phyloP scores from a whole-genome alignment of 768 basidiomycete species.

The Nidularia pulvinata region DNA sequence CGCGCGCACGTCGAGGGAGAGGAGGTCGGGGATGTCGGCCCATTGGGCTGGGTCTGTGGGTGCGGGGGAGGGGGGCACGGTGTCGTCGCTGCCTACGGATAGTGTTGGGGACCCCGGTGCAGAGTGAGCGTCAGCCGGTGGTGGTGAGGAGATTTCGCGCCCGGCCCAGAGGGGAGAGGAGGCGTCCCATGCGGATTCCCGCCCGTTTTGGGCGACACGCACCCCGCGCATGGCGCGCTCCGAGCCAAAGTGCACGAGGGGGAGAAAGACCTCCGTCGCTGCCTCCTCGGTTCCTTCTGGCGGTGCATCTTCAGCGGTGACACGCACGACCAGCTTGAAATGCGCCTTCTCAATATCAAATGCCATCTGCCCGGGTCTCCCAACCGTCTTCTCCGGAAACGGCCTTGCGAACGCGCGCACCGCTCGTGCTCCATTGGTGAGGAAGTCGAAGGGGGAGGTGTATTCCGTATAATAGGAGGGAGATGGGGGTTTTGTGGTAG shows the following conservation, averaged over 20 bases:
- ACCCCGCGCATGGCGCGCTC: no score
- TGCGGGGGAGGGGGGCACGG: no score
- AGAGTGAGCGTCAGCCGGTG: no score
- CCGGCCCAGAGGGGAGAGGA: no score
- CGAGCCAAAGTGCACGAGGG: slow-evolving; percentile 92
- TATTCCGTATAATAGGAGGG: slow-evolving; percentile 29
- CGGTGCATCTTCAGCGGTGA: slow-evolving; percentile 56
- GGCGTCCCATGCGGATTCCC: slow-evolving; percentile 7
- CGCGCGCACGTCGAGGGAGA: slow-evolving; percentile 45
- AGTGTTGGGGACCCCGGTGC: no score
- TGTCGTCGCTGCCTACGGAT: no score
- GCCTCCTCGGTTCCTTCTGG: no score
- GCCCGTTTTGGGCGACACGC: slow-evolving; percentile 12
- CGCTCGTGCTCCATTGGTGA: slow-evolving; percentile 87
- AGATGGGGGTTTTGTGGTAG: slow-evolving; percentile 2
- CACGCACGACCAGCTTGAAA: slow-evolving; percentile 71
- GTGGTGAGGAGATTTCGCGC: no score
- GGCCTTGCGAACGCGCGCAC: slow-evolving; percentile 85
- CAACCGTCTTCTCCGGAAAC: slow-evolving; percentile 77
- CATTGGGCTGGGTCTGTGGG: no score
- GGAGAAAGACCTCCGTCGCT: slow-evolving; percentile 91
- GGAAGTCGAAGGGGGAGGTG: slow-evolving; percentile 66
- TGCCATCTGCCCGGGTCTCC: slow-evolving; percentile 58
- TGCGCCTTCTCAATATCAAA: slow-evolving; percentile 75
- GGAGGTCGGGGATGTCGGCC: slow-evolving; percentile 19